phyloP scores from a whole-genome alignment of 2,329 filamentous ascomycete genomes.

The Diaporthe vexans region DNA sequence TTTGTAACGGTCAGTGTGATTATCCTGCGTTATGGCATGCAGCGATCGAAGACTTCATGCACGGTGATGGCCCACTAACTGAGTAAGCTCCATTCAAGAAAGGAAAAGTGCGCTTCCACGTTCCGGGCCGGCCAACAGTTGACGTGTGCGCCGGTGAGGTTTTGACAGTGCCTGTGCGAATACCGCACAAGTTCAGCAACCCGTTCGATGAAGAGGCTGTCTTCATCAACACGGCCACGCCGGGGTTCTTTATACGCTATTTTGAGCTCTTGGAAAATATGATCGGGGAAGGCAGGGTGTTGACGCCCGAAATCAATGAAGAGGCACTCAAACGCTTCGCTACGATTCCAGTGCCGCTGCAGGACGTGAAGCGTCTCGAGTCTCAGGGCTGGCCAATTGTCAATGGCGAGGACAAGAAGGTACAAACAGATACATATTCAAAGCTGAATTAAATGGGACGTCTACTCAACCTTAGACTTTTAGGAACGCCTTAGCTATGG shows the following conservation, averaged over 20 bases:
- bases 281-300: neutral
- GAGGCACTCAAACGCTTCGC: slow-evolving; percentile 16
- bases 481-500: too few species aligned
- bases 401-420: neutral
- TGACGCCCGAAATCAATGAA: slow-evolving; percentile 16
- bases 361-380: slow-evolving; percentile 12
- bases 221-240: slow-evolving; percentile 13
- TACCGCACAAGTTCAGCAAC: slow-evolving; percentile 21
- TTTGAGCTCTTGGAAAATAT: slow-evolving; percentile 18
- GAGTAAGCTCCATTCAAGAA: neutral
- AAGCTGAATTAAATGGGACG: too few species aligned
- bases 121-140: neutral
- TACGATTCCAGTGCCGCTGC: neutral
- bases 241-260: slow-evolving; percentile 10
- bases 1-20: slow-evolving; percentile 5
- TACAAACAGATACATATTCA: neutral
- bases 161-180: slow-evolving; percentile 10
- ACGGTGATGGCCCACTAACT: neutral
- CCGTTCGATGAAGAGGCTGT: slow-evolving; percentile 16
- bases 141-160: slow-evolving; percentile 12
- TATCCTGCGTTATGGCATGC: neutral
- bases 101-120: slow-evolving; percentile 5
- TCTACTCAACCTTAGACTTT: too few species aligned
- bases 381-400: neutral
- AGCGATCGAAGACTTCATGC: neutral